These are phyloP conservation scores for Ampelocalamus luodianensis DNA, from an alignment of 176 grass and related monocot species.

Conservation along the genomic window DNA sequence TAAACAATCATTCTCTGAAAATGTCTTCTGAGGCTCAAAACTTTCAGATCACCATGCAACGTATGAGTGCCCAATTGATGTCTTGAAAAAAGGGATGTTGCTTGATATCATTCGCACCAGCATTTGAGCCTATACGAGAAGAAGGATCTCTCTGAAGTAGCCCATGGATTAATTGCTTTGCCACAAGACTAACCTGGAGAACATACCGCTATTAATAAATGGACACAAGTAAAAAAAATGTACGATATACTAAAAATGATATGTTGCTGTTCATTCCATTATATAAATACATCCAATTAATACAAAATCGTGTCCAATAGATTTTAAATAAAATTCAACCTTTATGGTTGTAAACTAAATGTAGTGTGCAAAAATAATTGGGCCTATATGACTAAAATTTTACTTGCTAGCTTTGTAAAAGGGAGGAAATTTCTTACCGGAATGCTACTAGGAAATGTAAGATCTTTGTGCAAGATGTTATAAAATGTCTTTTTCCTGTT, in stretches of 20 bases:
- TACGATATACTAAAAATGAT: background rate
- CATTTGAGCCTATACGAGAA: slow-evolving; percentile 73
- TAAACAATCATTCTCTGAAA: background rate
- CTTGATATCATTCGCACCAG: slow-evolving; percentile 95
- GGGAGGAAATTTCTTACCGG: slow-evolving; percentile 61
- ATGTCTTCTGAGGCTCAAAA: slow-evolving; percentile 37
- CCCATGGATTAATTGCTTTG: slow-evolving; percentile 84
- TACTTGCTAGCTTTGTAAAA: background rate
- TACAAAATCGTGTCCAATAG: background rate
- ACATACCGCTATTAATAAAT: slow-evolving; percentile 11
- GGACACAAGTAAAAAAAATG: slow-evolving; percentile 1
- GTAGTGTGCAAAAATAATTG: background rate
- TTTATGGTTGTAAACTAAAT: background rate
- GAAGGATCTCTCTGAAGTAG: slow-evolving; percentile 88
- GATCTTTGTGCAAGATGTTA: slow-evolving; percentile 91
- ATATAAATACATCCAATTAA: slow-evolving; percentile 5
- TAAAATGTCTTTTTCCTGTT: slow-evolving; percentile 94
- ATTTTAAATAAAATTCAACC: slow-evolving; percentile 2
- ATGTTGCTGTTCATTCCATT: background rate
- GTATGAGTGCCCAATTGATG: slow-evolving; percentile 92
- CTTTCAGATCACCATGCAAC: slow-evolving; percentile 81
- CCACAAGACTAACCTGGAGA: slow-evolving; percentile 80
- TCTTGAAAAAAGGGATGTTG: slow-evolving; percentile 81
- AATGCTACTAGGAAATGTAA: slow-evolving; percentile 93
- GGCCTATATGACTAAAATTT: background rate